phyloP scores from a whole-genome alignment of 441 rosid genomes.

The Adansonia gregorii region DNA sequence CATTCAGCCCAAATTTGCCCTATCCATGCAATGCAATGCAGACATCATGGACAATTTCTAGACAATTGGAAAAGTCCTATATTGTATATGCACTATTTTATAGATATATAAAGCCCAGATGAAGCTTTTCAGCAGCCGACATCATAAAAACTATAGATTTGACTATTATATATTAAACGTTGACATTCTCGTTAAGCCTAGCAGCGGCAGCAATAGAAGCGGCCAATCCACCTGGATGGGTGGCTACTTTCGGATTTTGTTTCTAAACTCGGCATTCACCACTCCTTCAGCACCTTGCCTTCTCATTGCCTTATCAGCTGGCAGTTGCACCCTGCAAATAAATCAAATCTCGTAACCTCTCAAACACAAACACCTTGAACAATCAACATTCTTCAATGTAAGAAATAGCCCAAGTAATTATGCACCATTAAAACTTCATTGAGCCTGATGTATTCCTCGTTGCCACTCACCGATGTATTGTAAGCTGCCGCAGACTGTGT shows the following conservation, averaged over 20 bases:
- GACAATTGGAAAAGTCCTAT: no score
- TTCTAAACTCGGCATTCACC: slow-evolving; percentile 62
- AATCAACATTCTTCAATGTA: neutral
- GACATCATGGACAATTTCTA: no score
- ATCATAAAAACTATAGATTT: neutral
- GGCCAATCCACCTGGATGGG: slow-evolving; percentile 67
- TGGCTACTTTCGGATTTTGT: slow-evolving; percentile 43
- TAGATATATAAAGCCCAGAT: no score
- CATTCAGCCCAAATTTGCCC: no score
- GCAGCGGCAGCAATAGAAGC: slow-evolving; percentile 72
- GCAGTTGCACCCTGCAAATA: slow-evolving; percentile 57
- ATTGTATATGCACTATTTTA: neutral
- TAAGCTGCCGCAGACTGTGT: slow-evolving; percentile 60
- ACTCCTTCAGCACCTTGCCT: slow-evolving; percentile 71
- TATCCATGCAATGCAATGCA: no score
- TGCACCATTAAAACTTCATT: slow-evolving; percentile 50
- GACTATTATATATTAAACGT: neutral
- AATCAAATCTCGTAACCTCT: neutral
- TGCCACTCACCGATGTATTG: slow-evolving; percentile 41
- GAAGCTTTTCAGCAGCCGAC: neutral
- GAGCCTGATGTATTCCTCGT: slow-evolving; percentile 63
- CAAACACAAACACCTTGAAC: neutral
- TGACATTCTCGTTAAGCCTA: slow-evolving; percentile 49
- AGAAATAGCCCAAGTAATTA: neutral
- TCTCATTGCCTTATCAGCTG: slow-evolving; percentile 61